These are phyloP conservation scores for Hypoxylon perforatum DNA, from an alignment of 495 filamentous ascomycete species.

Conservation along the genomic window DNA sequence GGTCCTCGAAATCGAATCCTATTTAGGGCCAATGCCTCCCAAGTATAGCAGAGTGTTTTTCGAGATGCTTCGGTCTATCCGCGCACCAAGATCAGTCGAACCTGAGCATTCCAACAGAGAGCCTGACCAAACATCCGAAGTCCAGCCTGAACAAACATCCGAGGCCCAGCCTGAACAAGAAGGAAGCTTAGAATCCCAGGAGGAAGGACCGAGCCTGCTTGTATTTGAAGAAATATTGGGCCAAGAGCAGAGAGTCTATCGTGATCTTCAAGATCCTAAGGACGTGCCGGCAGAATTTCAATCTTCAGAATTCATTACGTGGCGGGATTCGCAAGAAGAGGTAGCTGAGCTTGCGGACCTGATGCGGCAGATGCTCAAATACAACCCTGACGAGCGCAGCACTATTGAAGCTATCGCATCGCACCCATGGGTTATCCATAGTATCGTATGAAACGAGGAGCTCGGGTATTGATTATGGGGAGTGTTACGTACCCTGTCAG, in stretches of 20 bases:
- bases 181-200: background rate
- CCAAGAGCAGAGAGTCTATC: background rate
- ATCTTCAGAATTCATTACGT: background rate
- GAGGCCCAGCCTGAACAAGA: background rate
- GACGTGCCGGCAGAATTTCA: background rate
- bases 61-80: background rate
- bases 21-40: conserved; percentile 35
- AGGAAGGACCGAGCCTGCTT: background rate
- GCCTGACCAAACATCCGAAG: background rate
- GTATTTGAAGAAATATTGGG: conserved; percentile 18
- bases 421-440: conserved; percentile 16
- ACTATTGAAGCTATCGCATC: background rate
- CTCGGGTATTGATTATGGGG: too few relatives aligned
- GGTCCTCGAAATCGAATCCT: conserved; percentile 17
- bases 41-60: conserved; percentile 6
- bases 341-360: conserved; percentile 14
- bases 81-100: too few relatives aligned
- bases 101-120: background rate
- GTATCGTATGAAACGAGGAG: too few relatives aligned
- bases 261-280: background rate
- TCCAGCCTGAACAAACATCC: too few relatives aligned
- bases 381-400: conserved; percentile 18
- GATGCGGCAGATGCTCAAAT: conserved; percentile 15
- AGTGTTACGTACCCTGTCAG: too few relatives aligned
- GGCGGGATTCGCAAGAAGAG: background rate